phyloP scores from a whole-genome alignment of 2,329 filamentous ascomycete genomes.

The Fusarium nisikadoi region DNA sequence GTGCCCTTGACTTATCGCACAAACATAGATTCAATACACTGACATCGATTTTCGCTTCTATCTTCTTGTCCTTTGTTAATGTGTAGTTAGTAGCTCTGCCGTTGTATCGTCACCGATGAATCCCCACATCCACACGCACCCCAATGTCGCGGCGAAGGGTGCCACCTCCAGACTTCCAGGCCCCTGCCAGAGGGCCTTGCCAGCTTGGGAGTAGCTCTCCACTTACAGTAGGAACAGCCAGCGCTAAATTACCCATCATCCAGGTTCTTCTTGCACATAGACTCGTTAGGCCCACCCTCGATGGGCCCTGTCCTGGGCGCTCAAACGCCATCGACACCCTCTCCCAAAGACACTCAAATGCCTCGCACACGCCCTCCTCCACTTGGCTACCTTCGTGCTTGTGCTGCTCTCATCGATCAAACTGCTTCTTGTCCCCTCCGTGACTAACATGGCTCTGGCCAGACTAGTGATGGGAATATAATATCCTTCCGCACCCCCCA shows the following conservation, averaged over 20 bases:
- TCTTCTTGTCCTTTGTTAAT: neutral
- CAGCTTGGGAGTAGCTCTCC: constrained; percentile 29
- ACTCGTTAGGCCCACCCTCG: constrained; percentile 36
- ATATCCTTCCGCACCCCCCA: constrained; percentile 48
- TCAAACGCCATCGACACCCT: constrained; percentile 38
- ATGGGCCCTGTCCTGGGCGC: constrained; percentile 4
- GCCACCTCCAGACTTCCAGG: constrained; percentile 38
- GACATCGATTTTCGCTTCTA: neutral
- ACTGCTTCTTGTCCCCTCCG: constrained; percentile 36
- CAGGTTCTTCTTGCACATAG: constrained; percentile 19
- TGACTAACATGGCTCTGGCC: constrained; percentile 27
- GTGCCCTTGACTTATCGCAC: neutral
- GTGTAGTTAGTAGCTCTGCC: neutral
- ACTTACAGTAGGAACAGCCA: constrained; percentile 2
- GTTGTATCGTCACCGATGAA: constrained; percentile 24
- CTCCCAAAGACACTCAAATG: constrained; percentile 24
- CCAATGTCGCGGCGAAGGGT: constrained; percentile 33
- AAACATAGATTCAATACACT: neutral
- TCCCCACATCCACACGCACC: constrained; percentile 28
- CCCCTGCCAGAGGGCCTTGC: constrained; percentile 23
- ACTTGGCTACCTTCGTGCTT: constrained; percentile 23
- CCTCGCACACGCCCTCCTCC: constrained; percentile 38
- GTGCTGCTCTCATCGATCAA: constrained; percentile 31
- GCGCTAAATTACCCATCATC: constrained; percentile 35
- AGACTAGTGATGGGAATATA: constrained; percentile 45